phyloP scores from a whole-genome alignment of 2,329 filamentous ascomycete genomes.

The Thielaviopsis euricoi region DNA sequence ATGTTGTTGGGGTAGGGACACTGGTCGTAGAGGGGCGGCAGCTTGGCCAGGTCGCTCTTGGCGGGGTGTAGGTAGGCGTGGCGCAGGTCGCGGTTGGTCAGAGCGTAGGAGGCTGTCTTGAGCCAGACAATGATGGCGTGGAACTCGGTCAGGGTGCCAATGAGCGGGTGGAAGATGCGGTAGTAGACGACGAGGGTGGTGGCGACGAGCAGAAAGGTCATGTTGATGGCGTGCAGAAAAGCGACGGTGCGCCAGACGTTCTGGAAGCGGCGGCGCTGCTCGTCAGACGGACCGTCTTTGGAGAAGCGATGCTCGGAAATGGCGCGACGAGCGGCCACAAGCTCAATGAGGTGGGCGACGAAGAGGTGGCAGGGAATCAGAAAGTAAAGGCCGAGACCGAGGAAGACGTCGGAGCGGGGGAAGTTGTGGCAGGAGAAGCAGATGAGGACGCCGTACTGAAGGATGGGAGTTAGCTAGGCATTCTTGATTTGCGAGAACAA shows the following conservation, averaged over 20 bases:
- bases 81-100: constrained; percentile 89
- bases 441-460: constrained; percentile 90
- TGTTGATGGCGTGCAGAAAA: constrained; percentile 67
- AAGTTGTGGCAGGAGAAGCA: constrained; percentile 85
- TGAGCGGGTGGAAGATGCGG: constrained; percentile 79
- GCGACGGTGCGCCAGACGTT: constrained; percentile 68
- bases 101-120: constrained; percentile 88
- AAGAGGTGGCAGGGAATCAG: constrained; percentile 84
- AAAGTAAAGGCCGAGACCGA: constrained; percentile 65
- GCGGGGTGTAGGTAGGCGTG: constrained; percentile 73
- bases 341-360: constrained; percentile 77
- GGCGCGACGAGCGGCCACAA: constrained; percentile 65
- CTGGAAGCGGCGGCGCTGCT: constrained; percentile 50
- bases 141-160: constrained; percentile 77
- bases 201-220: constrained; percentile 61
- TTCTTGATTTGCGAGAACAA: too few relatives aligned
- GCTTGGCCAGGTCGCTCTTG: constrained; percentile 44
- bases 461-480: neutral
- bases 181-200: constrained; percentile 81
- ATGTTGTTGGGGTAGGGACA: constrained; percentile 89
- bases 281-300: constrained; percentile 28
- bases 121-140: constrained; percentile 93
- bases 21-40: constrained; percentile 66
- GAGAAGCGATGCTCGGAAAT: constrained; percentile 31
- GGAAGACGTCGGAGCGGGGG: constrained; percentile 55